Percentiles rank a stretch among this genome's conserved stretches.
Evolutionary conservation across 495 filamentous ascomycete species (phyloP).

Genomic region (Annulohypoxylon stygium): DNA sequence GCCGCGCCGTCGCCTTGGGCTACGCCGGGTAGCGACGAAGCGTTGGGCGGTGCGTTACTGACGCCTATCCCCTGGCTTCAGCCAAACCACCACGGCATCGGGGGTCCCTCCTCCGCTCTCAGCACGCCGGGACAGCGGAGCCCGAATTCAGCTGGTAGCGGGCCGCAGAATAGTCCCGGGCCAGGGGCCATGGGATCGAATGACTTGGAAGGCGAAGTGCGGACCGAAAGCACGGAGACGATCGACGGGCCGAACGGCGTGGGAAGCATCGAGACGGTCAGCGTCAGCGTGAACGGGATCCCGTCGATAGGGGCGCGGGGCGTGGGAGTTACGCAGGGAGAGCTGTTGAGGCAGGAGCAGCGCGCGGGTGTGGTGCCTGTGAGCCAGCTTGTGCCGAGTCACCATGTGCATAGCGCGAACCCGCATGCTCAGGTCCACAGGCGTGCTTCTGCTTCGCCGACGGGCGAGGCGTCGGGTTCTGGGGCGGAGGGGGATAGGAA

Average conservation of each 20-base stretch:
- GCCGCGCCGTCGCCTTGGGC: slow-evolving; percentile 68
- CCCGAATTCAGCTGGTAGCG: slow-evolving; percentile 20
- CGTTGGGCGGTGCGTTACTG: slow-evolving; percentile 88
- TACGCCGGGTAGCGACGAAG: slow-evolving; percentile 81
- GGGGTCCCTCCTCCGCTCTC: slow-evolving; percentile 24
- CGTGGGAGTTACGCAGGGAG: slow-evolving; percentile 76
- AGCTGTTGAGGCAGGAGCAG: slow-evolving; percentile 83
- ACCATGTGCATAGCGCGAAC: slow-evolving; percentile 47
- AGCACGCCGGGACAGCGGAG: slow-evolving; percentile 38
- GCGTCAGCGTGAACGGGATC: slow-evolving; percentile 74
- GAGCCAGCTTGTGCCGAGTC: slow-evolving; percentile 58
- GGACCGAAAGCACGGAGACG: slow-evolving; percentile 75
- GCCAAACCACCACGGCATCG: slow-evolving; percentile 42
- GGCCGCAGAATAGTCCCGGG: slow-evolving; percentile 20
- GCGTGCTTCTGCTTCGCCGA: slow-evolving; percentile 41
- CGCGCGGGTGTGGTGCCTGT: slow-evolving; percentile 74
- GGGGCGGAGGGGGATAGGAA: slow-evolving; percentile 46
- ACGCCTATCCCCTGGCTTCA: slow-evolving; percentile 93
- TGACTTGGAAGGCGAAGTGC: slow-evolving; percentile 65
- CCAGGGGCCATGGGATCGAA: slow-evolving; percentile 44
- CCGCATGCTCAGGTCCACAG: slow-evolving; percentile 49
- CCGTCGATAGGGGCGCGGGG: slow-evolving; percentile 56
- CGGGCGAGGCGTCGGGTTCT: slow-evolving; percentile 26
- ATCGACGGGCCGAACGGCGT: slow-evolving; percentile 79
- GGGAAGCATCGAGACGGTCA: slow-evolving; percentile 78